These are phyloP conservation scores for Fagopyrum homotropicum DNA, from an alignment of 148 eudicot species.

Conservation along the genomic window DNA sequence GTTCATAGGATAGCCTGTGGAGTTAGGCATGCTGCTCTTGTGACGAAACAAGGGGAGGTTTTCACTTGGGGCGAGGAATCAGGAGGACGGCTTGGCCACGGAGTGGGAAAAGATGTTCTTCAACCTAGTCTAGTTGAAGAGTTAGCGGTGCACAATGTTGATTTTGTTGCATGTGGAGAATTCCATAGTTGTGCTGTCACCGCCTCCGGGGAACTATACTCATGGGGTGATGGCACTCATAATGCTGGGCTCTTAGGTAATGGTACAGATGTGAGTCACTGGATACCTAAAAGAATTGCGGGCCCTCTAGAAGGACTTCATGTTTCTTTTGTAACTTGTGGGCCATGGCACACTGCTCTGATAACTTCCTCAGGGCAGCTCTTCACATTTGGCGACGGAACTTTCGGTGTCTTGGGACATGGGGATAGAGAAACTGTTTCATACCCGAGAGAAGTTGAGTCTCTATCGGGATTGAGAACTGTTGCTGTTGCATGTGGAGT, in stretches of 20 bases:
- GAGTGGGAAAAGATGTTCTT: slow-evolving; percentile 66
- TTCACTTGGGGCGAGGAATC: slow-evolving; percentile 99
- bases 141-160: slow-evolving; percentile 52
- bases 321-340: slow-evolving; percentile 68
- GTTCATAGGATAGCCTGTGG: slow-evolving; percentile 89
- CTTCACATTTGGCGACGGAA: slow-evolving; percentile 93
- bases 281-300: slow-evolving; percentile 82
- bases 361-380: slow-evolving; percentile 80
- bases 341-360: slow-evolving; percentile 96
- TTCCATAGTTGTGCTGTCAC: slow-evolving; percentile 93
- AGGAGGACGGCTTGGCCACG: slow-evolving; percentile 96
- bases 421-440: slow-evolving; percentile 66
- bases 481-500: slow-evolving; percentile 92
- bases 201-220: slow-evolving; percentile 73
- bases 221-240: slow-evolving; percentile 96
- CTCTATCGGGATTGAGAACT: slow-evolving; percentile 81
- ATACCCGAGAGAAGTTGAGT: slow-evolving; percentile 88
- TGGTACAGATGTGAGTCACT: slow-evolving; percentile 79
- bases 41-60: slow-evolving; percentile 86
- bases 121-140: slow-evolving; percentile 79
- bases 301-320: slow-evolving; percentile 93
- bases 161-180: slow-evolving; percentile 95
- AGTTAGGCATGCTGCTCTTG: slow-evolving; percentile 76
- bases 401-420: slow-evolving; percentile 91
- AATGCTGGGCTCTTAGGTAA: slow-evolving; percentile 88